Base-by-base conservation (phyloP, 2,329 filamentous ascomycete species). In the Aureobasidium zeae region DNA sequence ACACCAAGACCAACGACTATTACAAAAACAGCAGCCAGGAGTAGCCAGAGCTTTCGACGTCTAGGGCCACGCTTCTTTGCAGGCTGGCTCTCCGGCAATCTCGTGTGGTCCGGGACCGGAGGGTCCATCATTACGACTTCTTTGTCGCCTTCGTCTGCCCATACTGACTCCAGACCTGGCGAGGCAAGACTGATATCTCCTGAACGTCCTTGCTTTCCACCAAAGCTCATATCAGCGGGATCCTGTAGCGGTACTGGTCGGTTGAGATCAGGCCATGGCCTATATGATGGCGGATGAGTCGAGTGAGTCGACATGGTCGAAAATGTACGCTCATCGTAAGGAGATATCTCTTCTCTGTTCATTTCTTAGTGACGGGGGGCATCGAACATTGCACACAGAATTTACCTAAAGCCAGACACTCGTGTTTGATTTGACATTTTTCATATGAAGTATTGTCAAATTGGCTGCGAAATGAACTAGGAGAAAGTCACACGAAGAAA, bases 1-100 rank as follows among this genome's bases (percentile, higher is more conserved):
- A 63, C 55, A 1, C 52, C 63, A 8, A 66, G 50, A 4, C 54
- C 57, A 25, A 65, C 45, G 1, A 59, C 48, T 29, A 56, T 50
- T 25, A 60, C 41, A 3, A 63, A 6, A 8, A 61, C 34, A 2
- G 51, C 28, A 11, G 39, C 48, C 1, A 57, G n/a, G 8, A 56
- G 28, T 4, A 48, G n/a, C 20, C 47, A 52, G 17, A 59, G 51
- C 42, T 45, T 48, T 22, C 45, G 31, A 17, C 30, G 19, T 8
- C 44, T 46, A 17, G 55, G 33, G 32, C 55, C 54, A 32, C 53
- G 51, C 19, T 55, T 51, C 24, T 50, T 45, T 36, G 47, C 36
- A 26, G 30, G 5, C 6, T 22, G 20, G 15, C 21, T 13, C 16
- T 45, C 39, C 43, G 47, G 47, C 19, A 52, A n/a, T n/a, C n/a